These are phyloP conservation scores for Cicer pinnatifidum DNA, from an alignment of 306 rosid genomes.

Conservation along the genomic window DNA sequence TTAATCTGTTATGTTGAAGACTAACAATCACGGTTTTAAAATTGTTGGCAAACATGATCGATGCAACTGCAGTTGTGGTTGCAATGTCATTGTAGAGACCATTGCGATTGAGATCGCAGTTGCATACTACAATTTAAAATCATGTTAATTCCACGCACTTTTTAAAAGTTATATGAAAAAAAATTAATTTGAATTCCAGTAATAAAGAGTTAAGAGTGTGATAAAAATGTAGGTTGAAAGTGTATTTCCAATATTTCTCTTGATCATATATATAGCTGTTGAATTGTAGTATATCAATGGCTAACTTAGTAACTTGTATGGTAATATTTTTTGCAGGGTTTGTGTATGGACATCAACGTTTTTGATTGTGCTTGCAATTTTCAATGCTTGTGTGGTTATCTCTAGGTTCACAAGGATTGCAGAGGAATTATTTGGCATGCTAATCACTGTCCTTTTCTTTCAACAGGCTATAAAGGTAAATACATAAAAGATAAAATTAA, in stretches of 20 bases:
- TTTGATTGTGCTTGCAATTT: slow-evolving; percentile 72
- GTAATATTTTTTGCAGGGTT: slow-evolving; percentile 65
- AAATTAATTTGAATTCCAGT: no score
- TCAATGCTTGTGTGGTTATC: slow-evolving; percentile 73
- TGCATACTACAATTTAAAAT: no score
- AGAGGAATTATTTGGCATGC: slow-evolving; percentile 84
- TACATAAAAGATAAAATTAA: no score
- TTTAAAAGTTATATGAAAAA: not conserved
- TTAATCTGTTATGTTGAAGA: not conserved
- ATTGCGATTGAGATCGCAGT: not conserved
- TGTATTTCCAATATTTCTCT: not conserved
- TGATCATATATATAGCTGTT: not conserved
- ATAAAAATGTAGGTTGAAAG: not conserved
- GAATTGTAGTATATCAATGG: not conserved
- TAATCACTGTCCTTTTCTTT: slow-evolving; percentile 80
- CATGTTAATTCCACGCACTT: not conserved
- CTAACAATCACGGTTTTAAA: no score
- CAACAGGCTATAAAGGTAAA: slow-evolving; percentile 84
- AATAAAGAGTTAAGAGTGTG: not conserved
- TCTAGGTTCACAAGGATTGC: slow-evolving; percentile 83
- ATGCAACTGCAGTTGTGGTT: not conserved
- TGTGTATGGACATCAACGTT: slow-evolving; percentile 81
- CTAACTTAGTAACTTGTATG: slow-evolving; percentile 14
- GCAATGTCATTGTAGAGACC: not conserved
- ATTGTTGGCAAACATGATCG: no score